These are phyloP conservation scores for Vanilla planifolia DNA, from an alignment of 106 monocot genomes.

Conservation along the genomic window DNA sequence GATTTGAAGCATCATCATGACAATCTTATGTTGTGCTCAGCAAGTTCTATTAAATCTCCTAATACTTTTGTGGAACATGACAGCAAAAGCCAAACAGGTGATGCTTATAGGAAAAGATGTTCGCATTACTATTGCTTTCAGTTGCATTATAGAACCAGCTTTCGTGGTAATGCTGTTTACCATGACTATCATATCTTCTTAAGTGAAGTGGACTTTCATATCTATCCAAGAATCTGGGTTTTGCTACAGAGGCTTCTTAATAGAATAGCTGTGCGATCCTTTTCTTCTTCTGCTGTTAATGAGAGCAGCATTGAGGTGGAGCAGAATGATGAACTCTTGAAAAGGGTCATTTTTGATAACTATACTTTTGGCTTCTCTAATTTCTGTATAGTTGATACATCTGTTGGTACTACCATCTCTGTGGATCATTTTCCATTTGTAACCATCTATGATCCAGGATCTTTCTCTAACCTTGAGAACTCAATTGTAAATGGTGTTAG, in stretches of 20 bases:
- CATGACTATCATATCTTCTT: conserved; percentile 36
- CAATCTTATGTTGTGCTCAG: conserved; percentile 28
- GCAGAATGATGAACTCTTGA: neutral
- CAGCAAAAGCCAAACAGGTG: conserved; percentile 3
- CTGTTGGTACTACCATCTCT: conserved; percentile 15
- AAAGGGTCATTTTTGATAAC: conserved; percentile 5
- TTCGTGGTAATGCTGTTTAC: conserved; percentile 11
- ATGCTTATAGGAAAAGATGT: conserved; percentile 12
- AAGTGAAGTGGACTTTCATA: conserved; percentile 54
- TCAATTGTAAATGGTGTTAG: conserved; percentile 14
- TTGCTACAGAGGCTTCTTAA: conserved; percentile 28
- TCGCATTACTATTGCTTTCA: conserved; percentile 24
- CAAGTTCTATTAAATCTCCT: conserved; percentile 13
- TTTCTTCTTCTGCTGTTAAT: conserved; percentile 3
- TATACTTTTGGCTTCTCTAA: conserved; percentile 35
- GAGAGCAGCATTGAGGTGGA: neutral
- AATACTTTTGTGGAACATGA: conserved; percentile 10
- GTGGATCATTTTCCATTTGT: conserved; percentile 62
- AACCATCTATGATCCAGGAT: conserved; percentile 17
- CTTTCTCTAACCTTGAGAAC: conserved; percentile 13
- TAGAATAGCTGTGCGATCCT: conserved; percentile 19
- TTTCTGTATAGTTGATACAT: conserved; percentile 12
- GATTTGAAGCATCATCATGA: conserved; percentile 24
- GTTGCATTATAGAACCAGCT: conserved; percentile 40
- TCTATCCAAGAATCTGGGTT: conserved; percentile 57